These are phyloP conservation scores for Melastoma candidum DNA, from an alignment of 441 rosid species.

Conservation along the genomic window DNA sequence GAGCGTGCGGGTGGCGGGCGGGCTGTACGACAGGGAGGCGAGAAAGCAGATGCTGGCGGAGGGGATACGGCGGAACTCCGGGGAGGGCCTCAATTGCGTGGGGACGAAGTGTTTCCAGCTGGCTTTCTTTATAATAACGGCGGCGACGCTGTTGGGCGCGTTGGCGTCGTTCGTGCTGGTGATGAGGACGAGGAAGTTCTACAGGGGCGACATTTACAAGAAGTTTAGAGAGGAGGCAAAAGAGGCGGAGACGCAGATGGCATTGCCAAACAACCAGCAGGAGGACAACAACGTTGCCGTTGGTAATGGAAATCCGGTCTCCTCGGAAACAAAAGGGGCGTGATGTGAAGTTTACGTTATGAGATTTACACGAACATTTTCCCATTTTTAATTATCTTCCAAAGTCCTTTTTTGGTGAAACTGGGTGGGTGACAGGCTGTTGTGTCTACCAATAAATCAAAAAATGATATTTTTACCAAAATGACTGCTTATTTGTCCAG, in stretches of 20 bases:
- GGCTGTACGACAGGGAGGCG: constrained; percentile 38
- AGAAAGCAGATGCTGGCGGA: constrained; percentile 27
- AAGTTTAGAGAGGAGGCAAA: constrained; percentile 49
- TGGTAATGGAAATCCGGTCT: too few species aligned
- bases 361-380: too few species aligned
- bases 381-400: too few species aligned
- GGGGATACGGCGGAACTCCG: constrained; percentile 25
- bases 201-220: constrained; percentile 67
- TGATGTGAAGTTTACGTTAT: too few species aligned
- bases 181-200: constrained; percentile 60
- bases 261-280: constrained; percentile 1
- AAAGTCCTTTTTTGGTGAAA: too few species aligned
- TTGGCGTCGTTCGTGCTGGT: constrained; percentile 53
- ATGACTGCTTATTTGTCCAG: too few species aligned
- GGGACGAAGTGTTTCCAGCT: constrained; percentile 32
- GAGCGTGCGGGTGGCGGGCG: constrained; percentile 38
- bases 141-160: constrained; percentile 57
- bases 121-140: constrained; percentile 32
- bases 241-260: constrained; percentile 39
- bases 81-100: constrained; percentile 28
- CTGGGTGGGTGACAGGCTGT: too few species aligned
- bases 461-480: too few species aligned
- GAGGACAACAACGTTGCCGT: too few species aligned
- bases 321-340: too few species aligned
- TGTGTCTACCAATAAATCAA: too few species aligned